Evolutionary conservation across 192 early-diverging fungal species (phyloP), one percentile per base, ranked within the genome.

Genomic region (Rhizophagus clarus): DNA sequence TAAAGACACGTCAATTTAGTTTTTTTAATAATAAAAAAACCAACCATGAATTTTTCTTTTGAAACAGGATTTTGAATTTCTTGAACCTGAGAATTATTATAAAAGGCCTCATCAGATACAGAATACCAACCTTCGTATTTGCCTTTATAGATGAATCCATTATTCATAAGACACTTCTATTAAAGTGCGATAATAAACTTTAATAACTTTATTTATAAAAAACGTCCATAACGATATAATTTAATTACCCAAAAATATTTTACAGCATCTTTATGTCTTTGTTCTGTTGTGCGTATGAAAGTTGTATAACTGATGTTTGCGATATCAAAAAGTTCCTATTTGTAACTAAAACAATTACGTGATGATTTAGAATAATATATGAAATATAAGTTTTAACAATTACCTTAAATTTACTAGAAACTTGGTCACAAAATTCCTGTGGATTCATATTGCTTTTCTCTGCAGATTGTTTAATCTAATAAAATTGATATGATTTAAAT

Each of bases 71-170:
- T 88, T 0, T 76, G 63, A 26, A 90, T 85, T 79, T 93, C 88
- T 71, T 94, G 90, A 0, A 96, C 89, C 82, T 96, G 94, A 2
- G 84, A 84, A 14, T 84, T 82, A 0, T 95, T 87, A 79, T 96
- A 96, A 80, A 96, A 99, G 0, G 95, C 94, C 85, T 99, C 97
- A 81, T 99, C 97, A 15, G 97, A 97, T 7, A 99, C 91, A 2
- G 94, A 92, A 84, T 99, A 99, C 96, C 96, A 99, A 32, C 97
- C 97, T 63, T 92, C 89, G 67, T 99, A 95, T 62, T 84, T 82
- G 26, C 96, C 96, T 85, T 96, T 97, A 87, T 97, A 98, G 61
- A 99, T 94, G 77, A 91, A 91, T 28, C 95, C 95, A 31, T 83
- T 85, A 8, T 90, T 84, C 24, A 88, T 83, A 20, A 98, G 85